Conservation (phyloP, 495 filamentous ascomycete species). For the Bathelium albidoporum region DNA sequence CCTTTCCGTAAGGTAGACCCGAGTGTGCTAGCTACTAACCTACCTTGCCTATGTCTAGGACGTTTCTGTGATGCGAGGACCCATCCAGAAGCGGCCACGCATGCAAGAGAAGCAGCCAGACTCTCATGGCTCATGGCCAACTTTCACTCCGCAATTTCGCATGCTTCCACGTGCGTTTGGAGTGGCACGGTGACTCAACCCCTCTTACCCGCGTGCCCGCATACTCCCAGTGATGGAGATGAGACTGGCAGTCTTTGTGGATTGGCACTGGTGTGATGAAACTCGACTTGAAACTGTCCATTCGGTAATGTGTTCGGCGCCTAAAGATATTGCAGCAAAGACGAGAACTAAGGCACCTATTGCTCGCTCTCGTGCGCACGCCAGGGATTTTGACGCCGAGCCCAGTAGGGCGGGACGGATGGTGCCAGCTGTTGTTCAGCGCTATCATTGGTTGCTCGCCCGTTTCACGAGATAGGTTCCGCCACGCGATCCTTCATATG, state of each 20-base stretch:
- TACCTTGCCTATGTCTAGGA: not conserved
- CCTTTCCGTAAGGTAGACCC: no score
- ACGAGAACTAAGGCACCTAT: no score
- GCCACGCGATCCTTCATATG: not conserved
- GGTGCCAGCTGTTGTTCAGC: not conserved
- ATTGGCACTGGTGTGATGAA: not conserved
- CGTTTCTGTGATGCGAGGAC: not conserved
- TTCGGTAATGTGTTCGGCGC: no score
- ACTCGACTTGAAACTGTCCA: not conserved
- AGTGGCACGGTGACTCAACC: conserved; percentile 2
- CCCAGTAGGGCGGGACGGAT: not conserved
- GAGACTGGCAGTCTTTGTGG: not conserved
- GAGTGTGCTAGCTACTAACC: no score
- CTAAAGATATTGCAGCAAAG: not conserved
- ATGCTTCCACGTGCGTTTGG: not conserved
- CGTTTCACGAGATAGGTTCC: not conserved
- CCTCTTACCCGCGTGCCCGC: no score
- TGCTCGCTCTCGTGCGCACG: not conserved
- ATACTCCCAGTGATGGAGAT: no score
- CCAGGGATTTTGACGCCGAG: not conserved
- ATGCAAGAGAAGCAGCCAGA: not conserved
- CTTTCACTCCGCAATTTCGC: not conserved
- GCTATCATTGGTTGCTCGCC: not conserved
- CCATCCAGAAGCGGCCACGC: not conserved
- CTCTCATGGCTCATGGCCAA: conserved; percentile 1